A percentile compares a stretch with the other conserved stretches of the same genome.
phyloP scores from a whole-genome alignment of 768 basidiomycete genomes.

The Chiua virens region DNA sequence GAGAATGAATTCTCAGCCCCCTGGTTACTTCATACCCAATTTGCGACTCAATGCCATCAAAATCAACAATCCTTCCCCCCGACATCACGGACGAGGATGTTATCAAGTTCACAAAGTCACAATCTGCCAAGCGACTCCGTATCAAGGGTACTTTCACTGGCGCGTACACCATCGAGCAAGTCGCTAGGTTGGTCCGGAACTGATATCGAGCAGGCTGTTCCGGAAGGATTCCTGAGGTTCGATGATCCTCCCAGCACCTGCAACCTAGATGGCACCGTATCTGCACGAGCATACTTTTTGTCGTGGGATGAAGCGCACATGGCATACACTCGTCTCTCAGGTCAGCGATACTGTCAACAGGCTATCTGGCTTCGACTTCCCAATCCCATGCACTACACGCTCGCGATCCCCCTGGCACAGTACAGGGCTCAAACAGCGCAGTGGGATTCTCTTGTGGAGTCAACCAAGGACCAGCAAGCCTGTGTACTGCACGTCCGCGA shows the following conservation, averaged over 20 bases:
- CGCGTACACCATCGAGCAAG: slow-evolving; percentile 16
- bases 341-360: no score
- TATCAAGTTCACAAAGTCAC: slow-evolving; percentile 28
- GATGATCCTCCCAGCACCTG: slow-evolving; percentile 13
- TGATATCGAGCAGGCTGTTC: slow-evolving; percentile 13
- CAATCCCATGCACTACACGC: slow-evolving; percentile 48
- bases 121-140: slow-evolving; percentile 14
- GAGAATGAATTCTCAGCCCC: no score
- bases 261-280: slow-evolving; percentile 26
- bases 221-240: slow-evolving; percentile 13
- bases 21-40: no score
- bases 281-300: slow-evolving; percentile 43
- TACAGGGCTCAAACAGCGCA: slow-evolving; percentile 45
- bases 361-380: no score
- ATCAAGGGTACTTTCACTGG: no score
- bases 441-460: slow-evolving; percentile 43
- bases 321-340: no score
- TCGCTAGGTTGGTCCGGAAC: slow-evolving; percentile 18
- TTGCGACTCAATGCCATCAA: no score
- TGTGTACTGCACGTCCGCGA: slow-evolving; percentile 30
- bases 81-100: no score
- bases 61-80: no score
- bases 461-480: no score
- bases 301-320: slow-evolving; percentile 44
- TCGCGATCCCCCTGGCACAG: slow-evolving; percentile 44